A percentile compares a stretch with the other conserved stretches of the same genome.
phyloP scores from a whole-genome alignment of 2,329 filamentous ascomycete species.

The Microthyrium microscopicum region DNA sequence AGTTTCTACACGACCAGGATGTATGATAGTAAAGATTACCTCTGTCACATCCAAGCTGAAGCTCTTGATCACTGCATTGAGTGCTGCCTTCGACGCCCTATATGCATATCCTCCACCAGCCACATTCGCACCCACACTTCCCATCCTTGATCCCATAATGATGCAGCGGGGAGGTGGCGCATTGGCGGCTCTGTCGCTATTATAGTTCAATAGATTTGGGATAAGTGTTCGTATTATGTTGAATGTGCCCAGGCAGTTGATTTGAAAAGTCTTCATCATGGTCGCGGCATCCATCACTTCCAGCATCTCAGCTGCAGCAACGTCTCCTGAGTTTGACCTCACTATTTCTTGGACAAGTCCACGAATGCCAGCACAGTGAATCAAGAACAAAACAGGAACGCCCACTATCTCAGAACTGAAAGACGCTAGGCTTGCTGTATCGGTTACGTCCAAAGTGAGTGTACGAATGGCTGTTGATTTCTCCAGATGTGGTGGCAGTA shows the following conservation, averaged over 20 bases:
- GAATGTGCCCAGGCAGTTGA: constrained; percentile 28
- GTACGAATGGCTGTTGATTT: constrained; percentile 11
- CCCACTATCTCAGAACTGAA: constrained; percentile 11
- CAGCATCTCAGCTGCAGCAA: constrained; percentile 25
- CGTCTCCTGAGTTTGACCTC: constrained; percentile 15
- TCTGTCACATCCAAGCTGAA: constrained; percentile 27
- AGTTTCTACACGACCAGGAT: constrained; percentile 30
- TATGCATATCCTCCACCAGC: constrained; percentile 30
- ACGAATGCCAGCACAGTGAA: constrained; percentile 29
- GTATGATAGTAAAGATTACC: constrained; percentile 25
- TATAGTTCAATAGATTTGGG: constrained; percentile 15
- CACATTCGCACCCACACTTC: constrained; percentile 23
- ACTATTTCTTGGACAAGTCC: constrained; percentile 23
- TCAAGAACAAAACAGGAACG: constrained; percentile 20
- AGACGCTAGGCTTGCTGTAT: constrained; percentile 12
- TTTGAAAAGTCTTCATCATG: constrained; percentile 21
- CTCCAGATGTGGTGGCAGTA: constrained; percentile 1
- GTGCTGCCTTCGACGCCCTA: constrained; percentile 28
- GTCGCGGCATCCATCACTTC: constrained; percentile 23
- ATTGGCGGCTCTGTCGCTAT: not conserved
- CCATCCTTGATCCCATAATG: constrained; percentile 29
- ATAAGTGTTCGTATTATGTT: constrained; percentile 21
- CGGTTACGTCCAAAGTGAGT: constrained; percentile 14
- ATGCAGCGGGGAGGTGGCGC: constrained; percentile 18
- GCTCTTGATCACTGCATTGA: constrained; percentile 29